Conservation (phyloP, 2,329 filamentous ascomycete species). For the Neofusicoccum kwambonambiense region DNA sequence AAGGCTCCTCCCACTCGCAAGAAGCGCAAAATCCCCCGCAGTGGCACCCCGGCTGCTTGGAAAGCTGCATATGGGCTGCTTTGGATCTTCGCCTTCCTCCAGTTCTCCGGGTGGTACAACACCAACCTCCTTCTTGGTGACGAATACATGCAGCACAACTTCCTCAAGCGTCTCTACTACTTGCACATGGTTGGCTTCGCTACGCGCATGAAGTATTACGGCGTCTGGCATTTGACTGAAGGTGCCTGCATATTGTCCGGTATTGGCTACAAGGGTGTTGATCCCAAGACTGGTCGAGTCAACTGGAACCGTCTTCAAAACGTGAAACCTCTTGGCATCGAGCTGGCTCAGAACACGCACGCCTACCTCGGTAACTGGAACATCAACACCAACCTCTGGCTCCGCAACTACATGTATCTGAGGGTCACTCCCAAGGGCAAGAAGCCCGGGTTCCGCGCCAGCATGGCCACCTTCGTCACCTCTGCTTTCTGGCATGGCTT, state of each 20-base stretch:
- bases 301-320: constrained; percentile 91
- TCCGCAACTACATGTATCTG: constrained; percentile 93
- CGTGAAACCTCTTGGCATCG: constrained; percentile 80
- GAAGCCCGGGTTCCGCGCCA: constrained; percentile 95
- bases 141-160: constrained; percentile 64
- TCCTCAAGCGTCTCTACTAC: constrained; percentile 72
- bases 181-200: constrained; percentile 83
- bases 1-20: constrained; percentile 84
- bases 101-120: constrained; percentile 67
- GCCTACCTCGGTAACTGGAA: constrained; percentile 94
- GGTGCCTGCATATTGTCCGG: constrained; percentile 92
- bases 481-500: constrained; percentile 98
- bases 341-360: constrained; percentile 89
- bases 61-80: constrained; percentile 71
- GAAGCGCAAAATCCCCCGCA: constrained; percentile 89
- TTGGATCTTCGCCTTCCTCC: constrained; percentile 79
- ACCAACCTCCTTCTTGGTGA: constrained; percentile 63
- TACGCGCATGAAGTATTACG: constrained; percentile 90
- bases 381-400: constrained; percentile 97
- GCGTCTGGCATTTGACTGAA: constrained; percentile 90
- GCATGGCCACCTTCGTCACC: constrained; percentile 87
- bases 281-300: constrained; percentile 78
- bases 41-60: constrained; percentile 76
- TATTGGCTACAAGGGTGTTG: constrained; percentile 90
- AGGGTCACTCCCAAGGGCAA: constrained; percentile 92